Evolutionary conservation across 2,329 filamentous ascomycete genomes (phyloP).

Genomic region (Fragosphaeria purpurea): DNA sequence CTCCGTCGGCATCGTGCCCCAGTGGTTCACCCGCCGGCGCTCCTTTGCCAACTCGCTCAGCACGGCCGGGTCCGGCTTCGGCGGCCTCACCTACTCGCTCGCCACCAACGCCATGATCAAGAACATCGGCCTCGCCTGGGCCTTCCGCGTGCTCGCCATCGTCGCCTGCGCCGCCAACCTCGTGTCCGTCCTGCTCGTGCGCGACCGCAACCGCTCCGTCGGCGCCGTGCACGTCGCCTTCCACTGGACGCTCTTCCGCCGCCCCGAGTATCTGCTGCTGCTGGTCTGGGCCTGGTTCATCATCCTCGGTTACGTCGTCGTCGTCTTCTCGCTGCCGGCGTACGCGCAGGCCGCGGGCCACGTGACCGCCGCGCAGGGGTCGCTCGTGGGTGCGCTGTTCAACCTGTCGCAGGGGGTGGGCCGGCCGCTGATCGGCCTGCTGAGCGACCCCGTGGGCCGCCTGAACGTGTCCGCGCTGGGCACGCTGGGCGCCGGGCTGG

Average conservation of each 20-base stretch:
- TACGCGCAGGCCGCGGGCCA: conserved; percentile 62
- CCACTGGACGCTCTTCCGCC: conserved; percentile 50
- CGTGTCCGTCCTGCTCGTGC: conserved; percentile 51
- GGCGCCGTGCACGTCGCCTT: conserved; percentile 59
- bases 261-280: conserved; percentile 53
- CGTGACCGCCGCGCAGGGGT: conserved; percentile 50
- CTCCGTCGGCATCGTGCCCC: conserved; percentile 55
- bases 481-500: conserved; percentile 54
- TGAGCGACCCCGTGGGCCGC: conserved; percentile 58
- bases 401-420: conserved; percentile 60
- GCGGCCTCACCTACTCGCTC: conserved; percentile 61
- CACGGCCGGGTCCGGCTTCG: conserved; percentile 61
- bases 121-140: conserved; percentile 54
- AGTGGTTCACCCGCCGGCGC: conserved; percentile 62
- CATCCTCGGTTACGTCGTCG: conserved; percentile 63
- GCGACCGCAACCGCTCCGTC: conserved; percentile 62
- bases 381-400: conserved; percentile 61
- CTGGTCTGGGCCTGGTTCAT: conserved; percentile 60
- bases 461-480: conserved; percentile 61
- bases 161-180: conserved; percentile 54
- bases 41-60: conserved; percentile 61
- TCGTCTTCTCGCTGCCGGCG: conserved; percentile 68
- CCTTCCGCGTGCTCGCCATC: conserved; percentile 56
- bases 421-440: conserved; percentile 61
- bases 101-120: conserved; percentile 59